Base-by-base conservation (phyloP, 2,329 filamentous ascomycete genomes). In the Apiospora rasikravindrae region DNA sequence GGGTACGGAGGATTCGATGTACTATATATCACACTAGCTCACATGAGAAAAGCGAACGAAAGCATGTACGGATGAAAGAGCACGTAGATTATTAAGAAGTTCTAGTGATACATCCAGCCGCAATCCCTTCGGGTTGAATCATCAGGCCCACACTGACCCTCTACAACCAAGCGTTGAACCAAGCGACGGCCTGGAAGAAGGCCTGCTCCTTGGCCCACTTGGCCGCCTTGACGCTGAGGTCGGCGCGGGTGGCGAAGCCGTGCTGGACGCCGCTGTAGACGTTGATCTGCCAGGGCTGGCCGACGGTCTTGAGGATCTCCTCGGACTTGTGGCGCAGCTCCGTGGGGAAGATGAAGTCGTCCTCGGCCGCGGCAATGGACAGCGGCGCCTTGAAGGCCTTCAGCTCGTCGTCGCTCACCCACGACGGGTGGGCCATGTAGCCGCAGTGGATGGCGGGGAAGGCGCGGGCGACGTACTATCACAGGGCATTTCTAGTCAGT, bases 161-260 rank as follows among this genome's bases (percentile, higher is more conserved):
- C 24, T 53, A 26, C 53, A 81, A 74, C 75, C 75, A 79, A 67
- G 73, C 74, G 75, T 93, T 88, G 76, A 97, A 95, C 94, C 94
- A 97, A 70, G 85, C 80, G 69, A 95, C 86, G 45, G 93, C 93
- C 86, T 96, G 94, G 75, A 87, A 78, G 80, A 96, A 96, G 7
- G 94, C 94, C 83, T 92, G 90, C 83, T 97, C 93, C 87, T 94
- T 95, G 49, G 93, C 91, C 77, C 88, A 96, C 80, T 88, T 90
- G 78, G 88, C 81, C 66, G 84, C 75, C 80, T 86, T 87, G 74
- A 90, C 86, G 73, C 78, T 87, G 42, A 88, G 73, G 79, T 96
- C 92, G 40, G 86, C 87, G 71, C 93, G 89, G 2, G 95, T 91
- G 8, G 91, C 86, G 77, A 96, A 97, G 0, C 94, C 94, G 81